Percentiles rank a stretch among this genome's conserved stretches.
phyloP scores from a whole-genome alignment of 106 monocot genomes.

The Platanthera zijinensis region DNA sequence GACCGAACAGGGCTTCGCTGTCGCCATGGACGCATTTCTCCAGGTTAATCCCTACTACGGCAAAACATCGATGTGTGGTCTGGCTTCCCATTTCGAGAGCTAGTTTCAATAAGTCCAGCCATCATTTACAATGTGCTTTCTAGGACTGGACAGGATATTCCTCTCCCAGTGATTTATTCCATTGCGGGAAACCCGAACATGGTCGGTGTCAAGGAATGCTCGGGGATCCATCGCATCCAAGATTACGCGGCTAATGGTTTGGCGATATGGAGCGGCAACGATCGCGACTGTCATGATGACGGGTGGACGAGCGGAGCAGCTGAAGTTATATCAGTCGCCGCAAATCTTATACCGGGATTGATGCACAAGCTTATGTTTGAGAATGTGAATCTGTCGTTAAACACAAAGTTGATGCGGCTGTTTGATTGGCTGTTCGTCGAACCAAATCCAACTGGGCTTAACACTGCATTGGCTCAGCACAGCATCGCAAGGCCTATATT shows the following conservation, averaged over 20 bases:
- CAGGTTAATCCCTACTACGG: slow-evolving; percentile 90
- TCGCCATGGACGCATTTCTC: slow-evolving; percentile 81
- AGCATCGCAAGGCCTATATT: slow-evolving; percentile 66
- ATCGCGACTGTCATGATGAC: slow-evolving; percentile 57
- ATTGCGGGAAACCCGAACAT: slow-evolving; percentile 38
- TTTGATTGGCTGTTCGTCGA: slow-evolving; percentile 69
- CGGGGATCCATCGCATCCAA: slow-evolving; percentile 48
- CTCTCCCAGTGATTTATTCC: slow-evolving; percentile 45
- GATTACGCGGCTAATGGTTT: slow-evolving; percentile 41
- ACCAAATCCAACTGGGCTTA: slow-evolving; percentile 69
- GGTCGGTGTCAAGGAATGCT: slow-evolving; percentile 78
- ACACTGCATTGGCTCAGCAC: slow-evolving; percentile 81
- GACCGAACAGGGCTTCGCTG: slow-evolving; percentile 85
- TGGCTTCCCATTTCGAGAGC: slow-evolving; percentile 55
- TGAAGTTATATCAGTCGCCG: slow-evolving; percentile 76
- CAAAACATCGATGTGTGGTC: slow-evolving; percentile 70
- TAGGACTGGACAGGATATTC: slow-evolving; percentile 77
- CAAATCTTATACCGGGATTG: slow-evolving; percentile 72
- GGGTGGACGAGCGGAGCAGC: slow-evolving; percentile 65
- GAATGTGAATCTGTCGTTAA: slow-evolving; percentile 33
- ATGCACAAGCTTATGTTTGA: slow-evolving; percentile 63
- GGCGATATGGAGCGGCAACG: slow-evolving; percentile 71
- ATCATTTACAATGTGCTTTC: slow-evolving; percentile 84
- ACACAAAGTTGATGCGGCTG: slow-evolving; percentile 49
- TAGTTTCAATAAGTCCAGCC: slow-evolving; percentile 70